Evolutionary conservation across 495 filamentous ascomycete species (phyloP).

Genomic region (Penicillium arizonense): DNA sequence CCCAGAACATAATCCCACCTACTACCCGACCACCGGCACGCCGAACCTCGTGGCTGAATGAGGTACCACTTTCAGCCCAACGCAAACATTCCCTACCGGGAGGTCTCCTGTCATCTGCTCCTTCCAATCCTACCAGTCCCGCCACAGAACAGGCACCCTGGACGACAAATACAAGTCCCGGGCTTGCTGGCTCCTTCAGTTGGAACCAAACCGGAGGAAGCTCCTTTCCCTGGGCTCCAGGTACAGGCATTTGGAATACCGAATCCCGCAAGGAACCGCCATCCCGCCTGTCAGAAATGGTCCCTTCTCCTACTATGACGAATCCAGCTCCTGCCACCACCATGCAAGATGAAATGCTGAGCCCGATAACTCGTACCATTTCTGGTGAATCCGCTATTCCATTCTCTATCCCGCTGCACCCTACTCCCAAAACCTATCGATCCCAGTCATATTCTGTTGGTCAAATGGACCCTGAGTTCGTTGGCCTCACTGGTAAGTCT

Average conservation of each 20-base stretch:
- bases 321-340: conserved; percentile 48
- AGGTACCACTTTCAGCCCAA: conserved; percentile 42
- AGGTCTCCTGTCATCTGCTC: conserved; percentile 68
- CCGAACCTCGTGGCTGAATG: conserved; percentile 56
- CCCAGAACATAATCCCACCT: conserved; percentile 34
- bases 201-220: conserved; percentile 55
- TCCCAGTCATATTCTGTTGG: conserved; percentile 98
- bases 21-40: conserved; percentile 39
- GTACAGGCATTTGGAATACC: conserved; percentile 74
- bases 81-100: conserved; percentile 50
- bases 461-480: conserved; percentile 72
- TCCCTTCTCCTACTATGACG: conserved; percentile 73
- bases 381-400: conserved; percentile 66
- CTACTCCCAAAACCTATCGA: conserved; percentile 87
- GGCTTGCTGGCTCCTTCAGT: conserved; percentile 50
- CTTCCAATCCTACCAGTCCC: conserved; percentile 73
- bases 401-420: conserved; percentile 86
- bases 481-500: conserved; percentile 42
- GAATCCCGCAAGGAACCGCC: conserved; percentile 75
- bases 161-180: conserved; percentile 50
- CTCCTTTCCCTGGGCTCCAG: conserved; percentile 71
- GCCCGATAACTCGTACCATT: conserved; percentile 53
- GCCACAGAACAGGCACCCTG: conserved; percentile 69
- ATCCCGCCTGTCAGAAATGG: conserved; percentile 67
- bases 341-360: conserved; percentile 50